Evolutionary conservation across 345 rosid genomes (phyloP), one percentile per base, ranked within the genome.

Genomic region (Microcos paniculata): DNA sequence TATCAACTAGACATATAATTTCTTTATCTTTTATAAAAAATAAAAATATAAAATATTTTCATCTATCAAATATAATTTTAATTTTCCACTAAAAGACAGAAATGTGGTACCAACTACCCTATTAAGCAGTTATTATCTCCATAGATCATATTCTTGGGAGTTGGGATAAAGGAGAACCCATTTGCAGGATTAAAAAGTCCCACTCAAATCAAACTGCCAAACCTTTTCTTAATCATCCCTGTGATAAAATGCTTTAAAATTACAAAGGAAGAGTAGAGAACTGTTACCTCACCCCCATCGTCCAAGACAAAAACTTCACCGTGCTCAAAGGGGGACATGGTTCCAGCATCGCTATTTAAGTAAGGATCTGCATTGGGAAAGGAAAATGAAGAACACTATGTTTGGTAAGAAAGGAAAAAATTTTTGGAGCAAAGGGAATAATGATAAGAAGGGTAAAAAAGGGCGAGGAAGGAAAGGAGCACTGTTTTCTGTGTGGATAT

Each of bases 271-370:
- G 30, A 23, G 33, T 23, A 24, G 31, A 43, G 4, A 53, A 31
- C 15, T 45, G n/a, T 35, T 89, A 93, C 99, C 98, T 96, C 99
- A 18, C 99, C 97, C 8, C 99, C 99, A 76, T 96, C 99, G 56
- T 96, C 99, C 28, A 96, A 82, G 78, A 96, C 99, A 80, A 88
- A 96, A 24, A 96, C 98, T 83, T 96, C 99, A 24, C 99, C 99
- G 19, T 96, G 99, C 83, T 96, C 99, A 74, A 88, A 88, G 53
- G 99, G 99, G 42, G 99, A 96, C 98, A 96, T 96, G 26, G 99
- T 96, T 72, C 99, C 99, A 16, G 99, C 99, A 86, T 96, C 99
- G 30, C 88, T 89, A 70, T 96, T 96, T 42, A 96, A 80, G 82
- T 96, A 96, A 82, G 98, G 99, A 90, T 96, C 99, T 95, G 85